phyloP scores from a whole-genome alignment of 108 stramenopile genomes.

The Nannochloropsis granulata region DNA sequence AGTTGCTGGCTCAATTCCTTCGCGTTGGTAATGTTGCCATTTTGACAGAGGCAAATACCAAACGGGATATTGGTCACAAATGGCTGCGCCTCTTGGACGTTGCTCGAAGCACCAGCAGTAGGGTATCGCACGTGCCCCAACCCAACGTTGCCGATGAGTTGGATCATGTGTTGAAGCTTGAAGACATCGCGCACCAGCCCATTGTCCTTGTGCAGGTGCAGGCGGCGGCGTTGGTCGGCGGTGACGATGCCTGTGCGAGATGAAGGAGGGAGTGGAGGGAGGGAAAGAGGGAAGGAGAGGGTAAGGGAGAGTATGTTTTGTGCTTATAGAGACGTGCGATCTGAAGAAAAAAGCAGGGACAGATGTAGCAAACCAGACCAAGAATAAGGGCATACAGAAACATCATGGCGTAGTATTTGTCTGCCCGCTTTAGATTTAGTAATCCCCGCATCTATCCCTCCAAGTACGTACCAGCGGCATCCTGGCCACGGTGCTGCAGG shows the following conservation, averaged over 20 bases:
- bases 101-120: constrained; percentile 65
- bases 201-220: constrained; percentile 85
- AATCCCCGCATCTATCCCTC: too few species aligned
- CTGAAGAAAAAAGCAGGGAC: too few species aligned
- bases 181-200: constrained; percentile 95
- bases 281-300: too few species aligned
- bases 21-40: constrained; percentile 84
- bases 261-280: not conserved
- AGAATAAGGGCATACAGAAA: too few species aligned
- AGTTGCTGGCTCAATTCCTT: not conserved
- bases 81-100: constrained; percentile 76
- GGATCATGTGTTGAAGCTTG: constrained; percentile 70
- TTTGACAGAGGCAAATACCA: constrained; percentile 89
- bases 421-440: too few species aligned
- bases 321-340: too few species aligned
- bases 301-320: too few species aligned
- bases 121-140: constrained; percentile 94
- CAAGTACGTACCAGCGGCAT: constrained; percentile 69
- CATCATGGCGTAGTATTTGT: too few species aligned
- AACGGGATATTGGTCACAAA: constrained; percentile 89
- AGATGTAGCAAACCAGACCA: too few species aligned
- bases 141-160: constrained; percentile 72
- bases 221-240: constrained; percentile 56
- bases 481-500: constrained; percentile 97
- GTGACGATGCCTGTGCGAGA: constrained; percentile 6